Evolutionary conservation across 2,329 filamentous ascomycete genomes (phyloP).

Genomic region (Bipolaris oryzae): DNA sequence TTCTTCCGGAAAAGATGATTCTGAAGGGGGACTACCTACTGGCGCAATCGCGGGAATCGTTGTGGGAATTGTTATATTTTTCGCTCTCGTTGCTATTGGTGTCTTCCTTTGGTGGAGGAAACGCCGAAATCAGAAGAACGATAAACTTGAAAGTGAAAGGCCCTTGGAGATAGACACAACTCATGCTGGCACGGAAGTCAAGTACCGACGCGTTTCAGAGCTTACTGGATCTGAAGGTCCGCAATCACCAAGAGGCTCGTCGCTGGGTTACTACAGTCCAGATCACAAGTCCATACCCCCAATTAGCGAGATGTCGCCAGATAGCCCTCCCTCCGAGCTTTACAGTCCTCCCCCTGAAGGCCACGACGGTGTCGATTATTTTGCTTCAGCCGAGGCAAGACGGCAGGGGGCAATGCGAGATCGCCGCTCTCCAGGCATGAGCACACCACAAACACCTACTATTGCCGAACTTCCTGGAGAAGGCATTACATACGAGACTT

Average conservation of each 20-base stretch:
- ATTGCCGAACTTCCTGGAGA: conserved; percentile 44
- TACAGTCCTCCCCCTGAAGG: conserved; percentile 38
- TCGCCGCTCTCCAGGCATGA: conserved; percentile 35
- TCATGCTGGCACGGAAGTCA: conserved; percentile 29
- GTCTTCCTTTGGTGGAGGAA: conserved; percentile 39
- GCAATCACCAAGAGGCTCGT: conserved; percentile 32
- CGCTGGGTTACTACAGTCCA: conserved; percentile 32
- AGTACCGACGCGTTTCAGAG: conserved; percentile 41
- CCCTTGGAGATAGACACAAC: conserved; percentile 23
- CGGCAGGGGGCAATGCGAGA: conserved; percentile 31
- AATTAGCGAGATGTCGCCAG: conserved; percentile 43
- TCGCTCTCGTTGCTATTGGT: conserved; percentile 30
- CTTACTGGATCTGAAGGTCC: conserved; percentile 41
- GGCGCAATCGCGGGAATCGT: conserved; percentile 45
- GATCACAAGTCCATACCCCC: conserved; percentile 38
- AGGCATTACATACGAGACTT: conserved; percentile 27
- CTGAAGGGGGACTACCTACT: conserved; percentile 24
- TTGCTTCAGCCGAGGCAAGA: conserved; percentile 26
- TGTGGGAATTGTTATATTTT: conserved; percentile 39
- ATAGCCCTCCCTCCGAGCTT: conserved; percentile 43
- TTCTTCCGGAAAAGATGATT: not conserved
- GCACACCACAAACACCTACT: conserved; percentile 32
- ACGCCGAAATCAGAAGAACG: conserved; percentile 20
- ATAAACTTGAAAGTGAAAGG: not conserved
- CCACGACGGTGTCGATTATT: conserved; percentile 32